These are phyloP conservation scores for Lathyrus oleraceus DNA, from an alignment of 306 rosid species.

Conservation along the genomic window DNA sequence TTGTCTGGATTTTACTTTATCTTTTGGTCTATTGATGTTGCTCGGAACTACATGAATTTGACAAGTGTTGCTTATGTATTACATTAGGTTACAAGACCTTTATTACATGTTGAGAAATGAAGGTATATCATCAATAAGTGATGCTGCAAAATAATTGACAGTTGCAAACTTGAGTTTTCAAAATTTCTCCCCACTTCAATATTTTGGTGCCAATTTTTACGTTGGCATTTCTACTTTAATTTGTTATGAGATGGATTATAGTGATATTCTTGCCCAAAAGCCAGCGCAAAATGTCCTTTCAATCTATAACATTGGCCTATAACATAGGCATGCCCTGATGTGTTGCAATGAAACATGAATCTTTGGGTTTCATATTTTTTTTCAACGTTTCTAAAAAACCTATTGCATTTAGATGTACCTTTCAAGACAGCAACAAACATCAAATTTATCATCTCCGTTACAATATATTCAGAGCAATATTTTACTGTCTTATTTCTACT, in stretches of 20 bases:
- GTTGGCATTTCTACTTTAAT: not conserved
- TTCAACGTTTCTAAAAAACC: too few relatives aligned
- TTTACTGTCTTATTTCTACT: not conserved
- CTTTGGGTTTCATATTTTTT: too few relatives aligned
- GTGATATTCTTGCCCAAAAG: not conserved
- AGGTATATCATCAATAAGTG: not conserved
- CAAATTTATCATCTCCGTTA: too few relatives aligned
- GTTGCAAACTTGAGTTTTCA: not conserved
- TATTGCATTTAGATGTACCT: too few relatives aligned
- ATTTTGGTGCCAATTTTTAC: not conserved
- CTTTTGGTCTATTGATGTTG: slow-evolving; percentile 17
- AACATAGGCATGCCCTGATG: too few relatives aligned
- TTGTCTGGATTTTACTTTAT: slow-evolving; percentile 15
- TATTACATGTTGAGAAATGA: not conserved
- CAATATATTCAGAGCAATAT: too few relatives aligned
- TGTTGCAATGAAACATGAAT: too few relatives aligned
- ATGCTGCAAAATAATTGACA: not conserved
- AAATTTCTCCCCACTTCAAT: not conserved
- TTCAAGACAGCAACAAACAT: too few relatives aligned
- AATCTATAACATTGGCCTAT: not conserved
- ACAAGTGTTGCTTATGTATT: not conserved
- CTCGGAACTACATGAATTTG: slow-evolving; percentile 26
- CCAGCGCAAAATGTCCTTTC: not conserved
- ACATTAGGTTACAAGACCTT: not conserved
- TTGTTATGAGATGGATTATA: not conserved